These are phyloP conservation scores for Pseudozyma sp. DNA, from an alignment of 1,284 basidiomycete species.

Conservation along the genomic window DNA sequence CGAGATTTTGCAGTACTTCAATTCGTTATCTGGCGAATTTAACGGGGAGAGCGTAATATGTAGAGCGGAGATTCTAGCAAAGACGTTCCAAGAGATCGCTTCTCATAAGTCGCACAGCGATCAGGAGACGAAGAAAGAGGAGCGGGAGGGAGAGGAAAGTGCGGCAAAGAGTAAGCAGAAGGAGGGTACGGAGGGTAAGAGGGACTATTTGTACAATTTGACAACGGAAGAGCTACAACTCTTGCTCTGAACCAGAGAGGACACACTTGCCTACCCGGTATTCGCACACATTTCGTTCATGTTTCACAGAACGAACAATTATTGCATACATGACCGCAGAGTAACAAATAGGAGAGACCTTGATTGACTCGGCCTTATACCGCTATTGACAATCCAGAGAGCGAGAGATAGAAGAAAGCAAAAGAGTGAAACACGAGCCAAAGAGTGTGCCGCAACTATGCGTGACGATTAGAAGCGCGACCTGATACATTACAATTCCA, in stretches of 20 bases:
- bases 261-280: too few species aligned
- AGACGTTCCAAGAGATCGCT: conserved; percentile 25
- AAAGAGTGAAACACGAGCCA: too few species aligned
- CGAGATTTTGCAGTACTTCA: conserved; percentile 67
- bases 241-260: too few species aligned
- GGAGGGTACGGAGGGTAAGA: background rate
- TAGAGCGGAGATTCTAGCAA: conserved; percentile 49
- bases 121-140: background rate
- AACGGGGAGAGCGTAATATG: conserved; percentile 32
- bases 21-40: conserved; percentile 49
- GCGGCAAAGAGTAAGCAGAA: background rate
- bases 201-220: too few species aligned
- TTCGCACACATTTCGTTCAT: too few species aligned
- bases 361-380: background rate
- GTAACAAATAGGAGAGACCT: background rate
- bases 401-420: too few species aligned
- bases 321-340: background rate
- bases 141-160: conserved; percentile 1
- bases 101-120: background rate
- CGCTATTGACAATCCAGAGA: too few species aligned
- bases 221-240: too few species aligned
- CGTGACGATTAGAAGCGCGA: too few species aligned
- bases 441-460: too few species aligned
- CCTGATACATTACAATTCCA: background rate
- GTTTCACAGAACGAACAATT: too few species aligned